Evolutionary conservation across 2,329 filamentous ascomycete species (phyloP).

Genomic region (Cladosporium oxysporum): DNA sequence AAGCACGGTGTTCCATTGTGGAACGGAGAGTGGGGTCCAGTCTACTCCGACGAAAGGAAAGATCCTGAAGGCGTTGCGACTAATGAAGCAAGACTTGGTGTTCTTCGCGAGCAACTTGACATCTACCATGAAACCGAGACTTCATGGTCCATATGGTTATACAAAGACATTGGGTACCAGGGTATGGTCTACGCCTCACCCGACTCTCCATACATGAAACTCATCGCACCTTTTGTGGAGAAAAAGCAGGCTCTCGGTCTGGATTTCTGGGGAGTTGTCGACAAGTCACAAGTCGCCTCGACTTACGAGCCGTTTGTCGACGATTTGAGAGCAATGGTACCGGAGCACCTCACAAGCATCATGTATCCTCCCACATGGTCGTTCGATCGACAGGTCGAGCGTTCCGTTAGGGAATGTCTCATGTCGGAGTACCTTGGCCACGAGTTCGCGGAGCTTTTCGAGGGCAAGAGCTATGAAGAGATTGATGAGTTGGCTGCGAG

Average conservation of each 20-base stretch:
- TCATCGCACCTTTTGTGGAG: slow-evolving; percentile 53
- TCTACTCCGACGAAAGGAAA: slow-evolving; percentile 47
- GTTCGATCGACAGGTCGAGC: slow-evolving; percentile 22
- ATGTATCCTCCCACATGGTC: slow-evolving; percentile 23
- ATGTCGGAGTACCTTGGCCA: slow-evolving; percentile 39
- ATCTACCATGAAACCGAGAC: slow-evolving; percentile 56
- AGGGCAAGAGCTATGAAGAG: slow-evolving; percentile 52
- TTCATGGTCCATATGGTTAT: slow-evolving; percentile 56
- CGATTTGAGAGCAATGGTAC: slow-evolving; percentile 37
- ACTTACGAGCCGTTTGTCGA: slow-evolving; percentile 39
- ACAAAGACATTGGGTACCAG: slow-evolving; percentile 40
- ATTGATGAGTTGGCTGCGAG: slow-evolving; percentile 56
- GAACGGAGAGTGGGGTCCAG: slow-evolving; percentile 53
- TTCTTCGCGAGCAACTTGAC: slow-evolving; percentile 49
- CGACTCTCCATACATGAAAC: slow-evolving; percentile 44
- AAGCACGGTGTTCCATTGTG: slow-evolving; percentile 44
- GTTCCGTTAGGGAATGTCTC: slow-evolving; percentile 22
- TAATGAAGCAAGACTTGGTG: slow-evolving; percentile 42
- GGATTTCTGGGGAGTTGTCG: slow-evolving; percentile 55
- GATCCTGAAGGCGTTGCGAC: slow-evolving; percentile 45
- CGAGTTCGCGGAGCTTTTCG: slow-evolving; percentile 58
- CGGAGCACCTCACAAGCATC: slow-evolving; percentile 41
- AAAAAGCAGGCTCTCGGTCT: slow-evolving; percentile 57
- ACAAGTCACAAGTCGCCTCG: slow-evolving; percentile 42
- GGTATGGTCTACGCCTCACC: slow-evolving; percentile 34